Conservation (phyloP, 257 asterid species). For the Eustoma russellianum region DNA sequence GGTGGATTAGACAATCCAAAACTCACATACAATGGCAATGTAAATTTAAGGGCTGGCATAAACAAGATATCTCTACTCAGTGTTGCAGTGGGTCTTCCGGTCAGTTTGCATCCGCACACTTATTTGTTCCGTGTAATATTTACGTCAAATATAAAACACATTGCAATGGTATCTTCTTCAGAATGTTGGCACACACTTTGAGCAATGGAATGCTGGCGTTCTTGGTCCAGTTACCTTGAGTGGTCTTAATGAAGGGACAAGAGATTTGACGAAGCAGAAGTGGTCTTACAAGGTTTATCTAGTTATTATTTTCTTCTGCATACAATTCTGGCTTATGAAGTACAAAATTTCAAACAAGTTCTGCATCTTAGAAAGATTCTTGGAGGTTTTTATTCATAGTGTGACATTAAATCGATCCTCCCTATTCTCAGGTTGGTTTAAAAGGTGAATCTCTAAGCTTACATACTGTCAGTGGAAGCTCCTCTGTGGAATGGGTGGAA, state of each 20-base stretch:
- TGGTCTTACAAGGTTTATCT: constrained; percentile 76
- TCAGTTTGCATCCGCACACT: constrained; percentile 25
- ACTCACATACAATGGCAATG: constrained; percentile 36
- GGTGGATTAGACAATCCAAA: constrained; percentile 63
- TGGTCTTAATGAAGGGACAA: constrained; percentile 67
- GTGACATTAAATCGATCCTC: no score
- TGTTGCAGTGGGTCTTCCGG: constrained; percentile 79
- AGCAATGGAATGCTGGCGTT: constrained; percentile 74
- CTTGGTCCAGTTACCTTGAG: constrained; percentile 74
- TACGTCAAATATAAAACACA: neutral
- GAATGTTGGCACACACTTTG: constrained; percentile 78
- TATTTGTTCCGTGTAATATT: neutral
- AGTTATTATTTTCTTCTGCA: no score
- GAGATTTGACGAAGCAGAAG: constrained; percentile 70
- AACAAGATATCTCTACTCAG: constrained; percentile 86
- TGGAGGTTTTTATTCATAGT: no score
- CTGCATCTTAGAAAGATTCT: no score
- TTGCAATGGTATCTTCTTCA: constrained; percentile 18
- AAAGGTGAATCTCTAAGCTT: constrained; percentile 63
- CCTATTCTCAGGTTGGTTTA: constrained; percentile 50
- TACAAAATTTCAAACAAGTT: no score
- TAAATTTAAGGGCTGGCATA: constrained; percentile 55
- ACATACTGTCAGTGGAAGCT: constrained; percentile 48
- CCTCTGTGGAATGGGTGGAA: constrained; percentile 60
- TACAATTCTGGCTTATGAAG: no score